Percentiles rank a stretch among this genome's conserved stretches.
These are phyloP conservation scores for Penstemon eatonii DNA, from an alignment of 257 asterid genomes.

Conservation along the genomic window DNA sequence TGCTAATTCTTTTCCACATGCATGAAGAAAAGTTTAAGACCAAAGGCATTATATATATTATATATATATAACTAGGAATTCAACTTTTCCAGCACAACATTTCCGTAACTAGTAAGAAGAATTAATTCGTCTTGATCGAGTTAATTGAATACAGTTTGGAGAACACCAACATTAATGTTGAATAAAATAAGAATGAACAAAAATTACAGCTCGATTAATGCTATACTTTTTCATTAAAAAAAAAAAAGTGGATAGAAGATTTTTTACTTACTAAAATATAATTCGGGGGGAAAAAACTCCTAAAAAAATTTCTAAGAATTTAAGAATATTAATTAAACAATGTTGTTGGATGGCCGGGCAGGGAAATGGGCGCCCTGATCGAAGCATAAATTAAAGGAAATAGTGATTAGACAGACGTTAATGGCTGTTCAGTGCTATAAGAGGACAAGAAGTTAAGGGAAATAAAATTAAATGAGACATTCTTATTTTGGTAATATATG, in stretches of 20 bases:
- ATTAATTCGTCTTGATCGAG: constrained; percentile 34
- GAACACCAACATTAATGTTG: no score
- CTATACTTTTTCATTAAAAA: no score
- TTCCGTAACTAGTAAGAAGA: constrained; percentile 26
- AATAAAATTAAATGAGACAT: constrained; percentile 18
- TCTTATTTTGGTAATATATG: constrained; percentile 31
- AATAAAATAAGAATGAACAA: no score
- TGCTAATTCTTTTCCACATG: background rate
- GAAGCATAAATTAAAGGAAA: constrained; percentile 44
- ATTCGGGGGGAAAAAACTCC: no score
- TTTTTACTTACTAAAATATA: constrained; percentile 8
- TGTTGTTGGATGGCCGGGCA: constrained; percentile 25
- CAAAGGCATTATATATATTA: background rate
- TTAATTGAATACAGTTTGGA: no score
- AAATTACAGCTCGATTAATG: background rate
- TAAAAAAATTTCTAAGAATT: no score
- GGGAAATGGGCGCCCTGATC: constrained; percentile 24
- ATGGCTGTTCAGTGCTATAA: constrained; percentile 11
- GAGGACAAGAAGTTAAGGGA: background rate
- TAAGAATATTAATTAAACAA: background rate
- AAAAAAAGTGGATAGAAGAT: background rate
- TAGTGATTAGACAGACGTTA: background rate
- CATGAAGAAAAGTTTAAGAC: constrained; percentile 5
- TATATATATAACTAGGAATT: constrained; percentile 28
- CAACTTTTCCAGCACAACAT: background rate